phyloP scores from a whole-genome alignment of 176 grass and related monocot genomes.

The Miscanthus lutarioriparius region DNA sequence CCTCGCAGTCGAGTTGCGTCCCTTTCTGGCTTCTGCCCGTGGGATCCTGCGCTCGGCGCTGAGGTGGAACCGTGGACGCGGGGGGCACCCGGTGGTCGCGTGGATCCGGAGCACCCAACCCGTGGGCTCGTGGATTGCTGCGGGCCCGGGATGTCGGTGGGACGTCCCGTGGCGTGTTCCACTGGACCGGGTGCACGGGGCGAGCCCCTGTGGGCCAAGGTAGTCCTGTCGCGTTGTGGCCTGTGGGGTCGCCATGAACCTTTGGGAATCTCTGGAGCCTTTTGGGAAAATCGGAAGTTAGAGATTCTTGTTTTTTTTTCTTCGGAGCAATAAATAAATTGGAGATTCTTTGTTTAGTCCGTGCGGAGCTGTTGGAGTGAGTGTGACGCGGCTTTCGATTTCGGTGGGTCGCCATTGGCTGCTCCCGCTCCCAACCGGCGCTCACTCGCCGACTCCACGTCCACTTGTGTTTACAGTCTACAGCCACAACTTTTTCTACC shows the following conservation, averaged over 20 bases:
- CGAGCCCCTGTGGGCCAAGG: accelerated
- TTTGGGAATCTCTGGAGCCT: constrained; percentile 19
- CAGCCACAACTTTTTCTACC: too few relatives aligned
- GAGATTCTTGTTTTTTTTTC: not conserved
- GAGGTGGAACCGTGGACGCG: not conserved
- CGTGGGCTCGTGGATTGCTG: accelerated
- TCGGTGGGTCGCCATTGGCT: not conserved
- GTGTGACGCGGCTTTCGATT: not conserved
- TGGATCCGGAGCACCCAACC: not conserved
- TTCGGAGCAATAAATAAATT: not conserved
- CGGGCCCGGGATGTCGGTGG: not conserved
- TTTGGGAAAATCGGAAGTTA: not conserved
- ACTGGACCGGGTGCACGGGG: not conserved
- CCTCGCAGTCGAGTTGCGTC: not conserved
- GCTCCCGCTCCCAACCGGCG: not conserved
- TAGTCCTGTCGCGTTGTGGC: not conserved
- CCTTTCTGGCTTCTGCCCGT: too few relatives aligned
- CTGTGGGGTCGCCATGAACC: constrained; percentile 10
- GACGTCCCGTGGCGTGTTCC: accelerated
- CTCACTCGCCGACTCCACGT: too few relatives aligned
- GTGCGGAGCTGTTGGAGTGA: not conserved
- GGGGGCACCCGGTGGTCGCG: not conserved
- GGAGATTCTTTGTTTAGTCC: not conserved
- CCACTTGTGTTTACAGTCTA: too few relatives aligned
- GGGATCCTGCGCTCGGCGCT: not conserved